Evolutionary conservation across 1,139 yeast species (phyloP).

Genomic region (Debaryomyces singareniensis): DNA sequence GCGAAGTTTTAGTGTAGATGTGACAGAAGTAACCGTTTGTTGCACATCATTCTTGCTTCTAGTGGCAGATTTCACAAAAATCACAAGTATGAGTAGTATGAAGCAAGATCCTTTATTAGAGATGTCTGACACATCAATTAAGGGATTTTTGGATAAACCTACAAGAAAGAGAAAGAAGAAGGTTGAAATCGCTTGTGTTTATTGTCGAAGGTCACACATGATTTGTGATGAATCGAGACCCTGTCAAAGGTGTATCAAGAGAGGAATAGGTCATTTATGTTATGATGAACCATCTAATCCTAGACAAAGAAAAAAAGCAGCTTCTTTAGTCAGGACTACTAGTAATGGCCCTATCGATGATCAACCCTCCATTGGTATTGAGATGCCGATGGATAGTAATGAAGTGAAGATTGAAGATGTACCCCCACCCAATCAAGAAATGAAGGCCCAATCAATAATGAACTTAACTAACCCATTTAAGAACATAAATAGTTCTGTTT

Average conservation of each 20-base stretch:
- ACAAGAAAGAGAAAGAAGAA: constrained; percentile 43
- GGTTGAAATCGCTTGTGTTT: constrained; percentile 74
- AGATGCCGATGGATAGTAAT: constrained; percentile 1
- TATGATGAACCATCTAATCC: constrained; percentile 64
- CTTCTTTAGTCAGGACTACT: constrained; percentile 10
- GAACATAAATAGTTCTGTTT: constrained; percentile 21
- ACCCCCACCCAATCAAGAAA: constrained; percentile 1
- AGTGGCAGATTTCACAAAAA: no score
- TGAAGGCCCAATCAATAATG: constrained; percentile 2
- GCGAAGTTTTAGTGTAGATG: no score
- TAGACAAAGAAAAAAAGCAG: constrained; percentile 35
- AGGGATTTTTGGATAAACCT: constrained; percentile 6
- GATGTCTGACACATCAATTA: no score
- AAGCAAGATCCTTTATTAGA: no score
- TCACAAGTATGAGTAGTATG: no score
- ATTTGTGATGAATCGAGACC: constrained; percentile 86
- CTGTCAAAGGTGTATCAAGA: constrained; percentile 77
- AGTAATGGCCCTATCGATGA: not conserved
- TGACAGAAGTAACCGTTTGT: no score
- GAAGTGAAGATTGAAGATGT: not conserved
- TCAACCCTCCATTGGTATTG: not conserved
- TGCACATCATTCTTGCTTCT: not conserved
- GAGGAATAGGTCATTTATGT: constrained; percentile 87
- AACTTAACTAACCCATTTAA: constrained; percentile 7
- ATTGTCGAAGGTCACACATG: constrained; percentile 92